Conservation (phyloP, 495 filamentous ascomycete genomes). For the Aspergillus campestris region DNA sequence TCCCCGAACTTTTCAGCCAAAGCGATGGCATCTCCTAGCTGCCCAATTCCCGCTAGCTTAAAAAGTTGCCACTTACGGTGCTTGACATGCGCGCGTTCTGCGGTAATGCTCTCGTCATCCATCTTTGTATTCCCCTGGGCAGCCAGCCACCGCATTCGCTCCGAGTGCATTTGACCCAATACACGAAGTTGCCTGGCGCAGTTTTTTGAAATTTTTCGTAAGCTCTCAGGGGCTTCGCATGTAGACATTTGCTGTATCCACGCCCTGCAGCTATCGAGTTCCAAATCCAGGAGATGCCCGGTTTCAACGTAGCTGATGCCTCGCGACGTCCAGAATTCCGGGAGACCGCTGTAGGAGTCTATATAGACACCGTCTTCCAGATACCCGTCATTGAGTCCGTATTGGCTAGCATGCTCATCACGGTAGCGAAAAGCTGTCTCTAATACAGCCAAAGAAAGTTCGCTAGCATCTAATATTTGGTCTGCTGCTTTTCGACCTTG, state of each 20-base stretch:
- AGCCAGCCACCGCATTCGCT: slow-evolving; percentile 53
- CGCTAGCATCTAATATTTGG: slow-evolving; percentile 66
- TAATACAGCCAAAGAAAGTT: slow-evolving; percentile 63
- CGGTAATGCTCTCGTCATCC: slow-evolving; percentile 33
- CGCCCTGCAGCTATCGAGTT: slow-evolving; percentile 34
- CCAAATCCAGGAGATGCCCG: slow-evolving; percentile 39
- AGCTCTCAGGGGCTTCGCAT: slow-evolving; percentile 23
- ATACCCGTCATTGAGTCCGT: slow-evolving; percentile 58
- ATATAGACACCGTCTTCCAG: slow-evolving; percentile 61
- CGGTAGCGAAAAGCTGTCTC: slow-evolving; percentile 70
- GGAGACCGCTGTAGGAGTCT: slow-evolving; percentile 51
- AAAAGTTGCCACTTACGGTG: slow-evolving; percentile 51
- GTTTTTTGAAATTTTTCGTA: slow-evolving; percentile 42
- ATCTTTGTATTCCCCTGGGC: slow-evolving; percentile 40
- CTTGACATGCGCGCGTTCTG: slow-evolving; percentile 41
- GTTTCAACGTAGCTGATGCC: slow-evolving; percentile 37
- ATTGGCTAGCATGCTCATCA: slow-evolving; percentile 51
- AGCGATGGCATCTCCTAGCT: slow-evolving; percentile 56
- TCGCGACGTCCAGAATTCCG: slow-evolving; percentile 71
- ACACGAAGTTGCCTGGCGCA: slow-evolving; percentile 48
- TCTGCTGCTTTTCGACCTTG: slow-evolving; percentile 36
- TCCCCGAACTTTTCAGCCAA: slow-evolving; percentile 69
- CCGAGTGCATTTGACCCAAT: slow-evolving; percentile 50
- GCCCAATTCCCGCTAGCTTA: slow-evolving; percentile 59
- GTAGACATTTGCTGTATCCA: slow-evolving; percentile 30